Percentiles rank a stretch among this genome's conserved stretches.
Conservation (phyloP, 352 stramenopile genomes). For the Pythium insidiosum region DNA sequence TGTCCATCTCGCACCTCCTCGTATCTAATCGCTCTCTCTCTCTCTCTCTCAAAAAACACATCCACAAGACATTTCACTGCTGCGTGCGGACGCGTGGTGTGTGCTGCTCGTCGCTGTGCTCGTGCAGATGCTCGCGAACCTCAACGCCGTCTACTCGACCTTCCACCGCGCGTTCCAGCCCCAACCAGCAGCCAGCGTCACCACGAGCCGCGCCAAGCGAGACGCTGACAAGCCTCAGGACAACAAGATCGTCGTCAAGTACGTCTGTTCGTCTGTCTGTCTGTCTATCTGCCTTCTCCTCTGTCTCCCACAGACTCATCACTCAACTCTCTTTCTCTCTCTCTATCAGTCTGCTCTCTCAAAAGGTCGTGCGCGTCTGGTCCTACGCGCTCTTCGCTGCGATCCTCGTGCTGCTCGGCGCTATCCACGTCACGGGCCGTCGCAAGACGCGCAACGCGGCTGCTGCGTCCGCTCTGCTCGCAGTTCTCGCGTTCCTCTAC, state of each 20-base stretch:
- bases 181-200: slow-evolving; percentile 16
- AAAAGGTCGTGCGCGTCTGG: slow-evolving; percentile 67
- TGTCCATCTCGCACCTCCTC: too few relatives aligned
- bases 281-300: neutral
- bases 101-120: slow-evolving; percentile 39
- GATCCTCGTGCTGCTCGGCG: slow-evolving; percentile 27
- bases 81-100: slow-evolving; percentile 29
- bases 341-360: slow-evolving; percentile 42
- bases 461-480: slow-evolving; percentile 19
- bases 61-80: slow-evolving; percentile 18
- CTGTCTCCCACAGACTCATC: neutral
- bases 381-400: slow-evolving; percentile 45
- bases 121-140: slow-evolving; percentile 60
- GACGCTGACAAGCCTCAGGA: slow-evolving; percentile 12
- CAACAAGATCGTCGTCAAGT: slow-evolving; percentile 68
- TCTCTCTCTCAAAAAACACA: too few relatives aligned
- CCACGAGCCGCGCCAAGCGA: slow-evolving; percentile 1
- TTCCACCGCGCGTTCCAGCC: slow-evolving; percentile 55
- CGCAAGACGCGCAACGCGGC: slow-evolving; percentile 26
- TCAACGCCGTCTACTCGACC: slow-evolving; percentile 65
- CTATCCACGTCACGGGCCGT: slow-evolving; percentile 27
- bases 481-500: slow-evolving; percentile 42
- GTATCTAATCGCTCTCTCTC: too few relatives aligned
- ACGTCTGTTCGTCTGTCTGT: neutral
- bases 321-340: slow-evolving; percentile 1